These are phyloP conservation scores for Nephromyces sp. DNA, from an alignment of 169 alveolate genomes.

Conservation along the genomic window DNA sequence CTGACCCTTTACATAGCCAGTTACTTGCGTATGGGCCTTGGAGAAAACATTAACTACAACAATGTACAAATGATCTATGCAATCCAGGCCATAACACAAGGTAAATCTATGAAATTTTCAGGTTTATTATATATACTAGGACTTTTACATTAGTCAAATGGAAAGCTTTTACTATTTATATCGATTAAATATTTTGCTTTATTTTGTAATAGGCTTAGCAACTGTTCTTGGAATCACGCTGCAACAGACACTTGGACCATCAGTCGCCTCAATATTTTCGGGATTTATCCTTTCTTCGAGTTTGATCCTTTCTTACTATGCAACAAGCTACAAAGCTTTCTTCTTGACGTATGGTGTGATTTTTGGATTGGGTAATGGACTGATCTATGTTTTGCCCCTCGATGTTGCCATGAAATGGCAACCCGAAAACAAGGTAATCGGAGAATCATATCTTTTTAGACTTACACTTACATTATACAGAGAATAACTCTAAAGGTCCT, in stretches of 20 bases:
- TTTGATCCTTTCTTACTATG: background rate
- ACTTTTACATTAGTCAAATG: background rate
- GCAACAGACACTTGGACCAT: background rate
- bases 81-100: background rate
- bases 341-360: slow-evolving; percentile 1
- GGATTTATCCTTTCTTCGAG: background rate
- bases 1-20: background rate
- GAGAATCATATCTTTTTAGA: too few species aligned
- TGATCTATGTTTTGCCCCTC: slow-evolving; percentile 1
- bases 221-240: background rate
- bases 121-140: too few species aligned
- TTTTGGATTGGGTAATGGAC: background rate
- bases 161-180: background rate
- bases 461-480: too few species aligned
- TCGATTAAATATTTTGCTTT: background rate
- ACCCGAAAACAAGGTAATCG: slow-evolving; percentile 4
- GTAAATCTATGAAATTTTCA: too few species aligned
- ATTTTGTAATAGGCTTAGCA: too few species aligned
- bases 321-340: background rate
- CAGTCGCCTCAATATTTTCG: background rate
- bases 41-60: background rate
- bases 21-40: background rate
- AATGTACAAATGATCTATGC: background rate
- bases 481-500: too few species aligned
- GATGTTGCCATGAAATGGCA: slow-evolving; percentile 5